Evolutionary conservation across 2,329 filamentous ascomycete species (phyloP), one percentile per base, ranked within the genome.

Genomic region (Amphichorda felina): DNA sequence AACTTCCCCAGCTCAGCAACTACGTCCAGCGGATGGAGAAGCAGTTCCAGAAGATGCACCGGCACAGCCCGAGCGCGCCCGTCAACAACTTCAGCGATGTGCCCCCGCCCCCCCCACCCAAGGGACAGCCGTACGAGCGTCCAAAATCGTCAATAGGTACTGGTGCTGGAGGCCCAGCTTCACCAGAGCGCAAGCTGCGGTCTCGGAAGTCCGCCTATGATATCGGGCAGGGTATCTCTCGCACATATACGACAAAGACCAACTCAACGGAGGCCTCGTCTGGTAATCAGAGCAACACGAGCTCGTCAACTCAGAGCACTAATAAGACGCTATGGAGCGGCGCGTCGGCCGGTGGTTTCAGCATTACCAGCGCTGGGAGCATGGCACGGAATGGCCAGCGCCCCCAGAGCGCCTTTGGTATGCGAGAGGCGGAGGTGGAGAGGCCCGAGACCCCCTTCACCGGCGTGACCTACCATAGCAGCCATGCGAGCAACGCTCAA

Each of bases 21-120:
- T 95, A 95, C 49, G 86, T 94, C 4, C 77, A 91, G 48, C 75
- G 87, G 33, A 95, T 96, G 87, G 89, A 96, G 53, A 82, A 74
- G 43, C 76, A 85, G 25, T 60, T 95, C 28, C 72, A 76, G 33
- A 75, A 74, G 41, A 75, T 86, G 65, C 81, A 88, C 36, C 69
- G 75, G 34, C 62, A 75, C 29, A 72, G 65, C 42, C 13, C 33
- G 13, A 67, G 64, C 29, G 50, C 60, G 25, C 57, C 63, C 2
- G 32, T 30, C 7, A 41, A 40, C 6, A 15, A 21, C 5, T 13
- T 15, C 18, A 61, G 70, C 30, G 61, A 63, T 13, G 64, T 67
- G 24, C 75, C 76, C 13, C 70, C 77, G 6, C 73, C 76, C 10
- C 79, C 80, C 2, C 76, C 78, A 2, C 72, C 71, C 8, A 78